A percentile compares a stretch with the other conserved stretches of the same genome.
phyloP scores from a whole-genome alignment of 2,329 filamentous ascomycete species.

The Calonectria hawksworthii region DNA sequence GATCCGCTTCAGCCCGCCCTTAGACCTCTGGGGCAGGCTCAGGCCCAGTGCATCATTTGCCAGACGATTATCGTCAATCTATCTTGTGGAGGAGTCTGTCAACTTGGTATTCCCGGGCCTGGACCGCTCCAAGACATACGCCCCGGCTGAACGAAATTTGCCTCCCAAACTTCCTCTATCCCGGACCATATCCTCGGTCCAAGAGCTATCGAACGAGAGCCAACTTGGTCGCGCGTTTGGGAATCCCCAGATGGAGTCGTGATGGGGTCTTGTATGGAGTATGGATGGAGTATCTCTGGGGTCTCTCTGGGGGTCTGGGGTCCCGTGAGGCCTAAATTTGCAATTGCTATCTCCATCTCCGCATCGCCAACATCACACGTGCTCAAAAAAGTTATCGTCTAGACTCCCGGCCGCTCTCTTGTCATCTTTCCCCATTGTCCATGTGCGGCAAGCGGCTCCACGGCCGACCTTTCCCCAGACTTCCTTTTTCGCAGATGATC shows the following conservation, averaged over 20 bases:
- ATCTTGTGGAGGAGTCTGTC: constrained; percentile 5
- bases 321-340: constrained; percentile 4
- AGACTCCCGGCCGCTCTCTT: constrained; percentile 23
- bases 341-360: constrained; percentile 18
- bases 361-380: constrained; percentile 19
- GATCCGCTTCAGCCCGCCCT: constrained; percentile 33
- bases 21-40: constrained; percentile 27
- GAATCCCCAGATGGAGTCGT: constrained; percentile 6
- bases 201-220: constrained; percentile 21
- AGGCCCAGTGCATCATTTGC: constrained; percentile 30
- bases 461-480: constrained; percentile 42
- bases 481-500: constrained; percentile 30
- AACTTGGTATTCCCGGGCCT: constrained; percentile 36
- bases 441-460: constrained; percentile 35
- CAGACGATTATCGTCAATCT: constrained; percentile 37
- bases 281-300: constrained; percentile 1
- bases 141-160: constrained; percentile 31
- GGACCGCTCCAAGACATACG: constrained; percentile 30
- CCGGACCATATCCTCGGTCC: constrained; percentile 36
- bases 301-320: constrained; percentile 10
- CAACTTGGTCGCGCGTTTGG: not conserved
- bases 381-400: constrained; percentile 19
- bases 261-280: constrained; percentile 32
- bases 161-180: constrained; percentile 41
- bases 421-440: constrained; percentile 9